Base-by-base conservation (phyloP, 2,329 filamentous ascomycete species). In the Colletotrichum tamarilloi region DNA sequence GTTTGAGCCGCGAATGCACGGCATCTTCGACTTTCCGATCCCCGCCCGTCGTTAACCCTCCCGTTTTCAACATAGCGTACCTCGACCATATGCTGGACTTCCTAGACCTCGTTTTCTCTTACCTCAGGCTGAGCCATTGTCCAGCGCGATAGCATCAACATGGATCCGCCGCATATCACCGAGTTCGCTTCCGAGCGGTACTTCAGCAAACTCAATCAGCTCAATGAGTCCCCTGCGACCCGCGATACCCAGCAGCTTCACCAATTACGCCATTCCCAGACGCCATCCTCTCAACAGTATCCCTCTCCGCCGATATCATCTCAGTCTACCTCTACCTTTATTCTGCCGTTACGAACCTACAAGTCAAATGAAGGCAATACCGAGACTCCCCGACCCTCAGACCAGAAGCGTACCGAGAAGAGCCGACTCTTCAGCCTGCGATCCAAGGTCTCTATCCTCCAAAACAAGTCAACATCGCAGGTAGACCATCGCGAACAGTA, bases 151-250 rank as follows among this genome's bases (percentile, higher is more conserved):
- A 68, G 72, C 75, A 75, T 77, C 80, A 81, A 81, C 78, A 91
- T 92, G 89, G 90, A 92, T 76, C 89, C 88, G 78, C 85, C 87
- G 77, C 90, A 92, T 76, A 86, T 91, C 74, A 91, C 90, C 73
- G 91, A 92, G 80, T 92, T 92, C 82, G 91, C 90, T 74, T 92
- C 91, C 57, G 85, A 89, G 81, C 88, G 88, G 75, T 92, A 91
- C 79, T 90, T 92, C 76, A 87, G 87, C 67, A 92, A 92, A 82
- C 81, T 92, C 74, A 86, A 84, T 70, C 88, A 90, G 81, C 86
- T 84, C 77, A 88, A 82, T 79, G 86, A 75, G 26, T 62, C 70
- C 14, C 52, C 70, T 12, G 12, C 28, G 14, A 53, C 26, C 53
- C 67, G 68, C 19, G 68, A 76, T 59, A 57, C 52, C 4, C 58